These are phyloP conservation scores for Trichoderma arundinaceum DNA, from an alignment of 2,329 filamentous ascomycete genomes.

Conservation along the genomic window DNA sequence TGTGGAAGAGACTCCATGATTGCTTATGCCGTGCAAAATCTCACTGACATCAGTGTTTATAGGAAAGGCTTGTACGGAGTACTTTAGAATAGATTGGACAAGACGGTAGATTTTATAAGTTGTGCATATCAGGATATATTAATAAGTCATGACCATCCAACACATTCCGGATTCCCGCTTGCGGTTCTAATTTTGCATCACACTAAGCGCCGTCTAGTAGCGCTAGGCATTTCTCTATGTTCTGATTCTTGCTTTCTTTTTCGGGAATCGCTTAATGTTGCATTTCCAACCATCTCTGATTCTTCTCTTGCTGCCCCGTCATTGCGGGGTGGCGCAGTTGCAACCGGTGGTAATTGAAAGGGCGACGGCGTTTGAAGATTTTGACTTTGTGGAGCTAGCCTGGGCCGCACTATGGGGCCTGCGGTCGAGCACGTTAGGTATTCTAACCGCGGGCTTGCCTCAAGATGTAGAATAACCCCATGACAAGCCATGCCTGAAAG, in stretches of 20 bases:
- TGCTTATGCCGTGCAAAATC: not conserved
- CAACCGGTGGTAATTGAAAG: constrained; percentile 13
- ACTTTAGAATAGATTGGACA: not conserved
- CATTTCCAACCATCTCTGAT: not conserved
- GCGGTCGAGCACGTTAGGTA: constrained; percentile 13
- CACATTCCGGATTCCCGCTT: too few species aligned
- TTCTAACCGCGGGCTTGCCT: constrained; percentile 17
- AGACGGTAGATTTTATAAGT: not conserved
- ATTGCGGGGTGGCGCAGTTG: not conserved
- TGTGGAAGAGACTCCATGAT: not conserved
- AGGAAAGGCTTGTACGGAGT: not conserved
- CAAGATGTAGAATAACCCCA: constrained; percentile 22
- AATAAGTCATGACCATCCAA: too few species aligned
- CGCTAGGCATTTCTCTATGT: not conserved
- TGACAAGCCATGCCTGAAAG: constrained; percentile 15
- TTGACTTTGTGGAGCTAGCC: not conserved
- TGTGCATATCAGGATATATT: not conserved
- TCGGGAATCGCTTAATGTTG: not conserved
- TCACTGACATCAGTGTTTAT: not conserved
- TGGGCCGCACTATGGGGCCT: not conserved
- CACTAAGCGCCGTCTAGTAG: not conserved
- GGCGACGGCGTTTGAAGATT: constrained; percentile 17
- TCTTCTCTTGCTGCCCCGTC: not conserved
- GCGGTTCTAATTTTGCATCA: not conserved
- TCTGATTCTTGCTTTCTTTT: not conserved